Conservation (phyloP, 805 yeast genomes). For the Komagataella pastoris region DNA sequence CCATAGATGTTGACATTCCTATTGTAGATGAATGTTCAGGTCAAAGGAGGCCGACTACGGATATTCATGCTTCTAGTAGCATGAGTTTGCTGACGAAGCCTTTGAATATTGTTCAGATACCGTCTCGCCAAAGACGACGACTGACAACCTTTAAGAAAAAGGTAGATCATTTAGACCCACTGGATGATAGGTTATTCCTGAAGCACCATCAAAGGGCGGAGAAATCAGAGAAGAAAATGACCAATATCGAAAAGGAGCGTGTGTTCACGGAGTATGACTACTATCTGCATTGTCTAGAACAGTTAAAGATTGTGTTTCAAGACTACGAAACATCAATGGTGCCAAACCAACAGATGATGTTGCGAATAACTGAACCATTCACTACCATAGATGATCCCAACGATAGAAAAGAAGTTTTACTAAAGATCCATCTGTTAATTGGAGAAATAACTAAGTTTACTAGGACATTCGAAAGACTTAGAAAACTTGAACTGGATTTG, state of each 20-base stretch:
- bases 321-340: constrained; percentile 2
- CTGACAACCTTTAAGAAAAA: neutral
- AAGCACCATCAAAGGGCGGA: constrained; percentile 46
- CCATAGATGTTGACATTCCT: neutral
- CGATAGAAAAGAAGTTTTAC: constrained; percentile 34
- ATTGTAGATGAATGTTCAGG: constrained; percentile 8
- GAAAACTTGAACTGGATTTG: constrained; percentile 18
- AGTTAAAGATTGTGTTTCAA: constrained; percentile 12
- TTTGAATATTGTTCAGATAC: neutral
- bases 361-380: constrained; percentile 10
- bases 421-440: constrained; percentile 38
- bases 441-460: constrained; percentile 28
- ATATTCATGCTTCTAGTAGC: neutral
- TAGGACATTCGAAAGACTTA: constrained; percentile 23
- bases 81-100: neutral
- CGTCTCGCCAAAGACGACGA: neutral
- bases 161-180: constrained; percentile 21
- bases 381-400: constrained; percentile 34
- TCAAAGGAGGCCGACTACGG: neutral
- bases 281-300: constrained; percentile 28
- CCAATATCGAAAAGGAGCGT: constrained; percentile 36
- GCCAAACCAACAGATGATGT: neutral
- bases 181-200: constrained; percentile 29
- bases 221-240: constrained; percentile 51
- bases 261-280: constrained; percentile 45